Evolutionary conservation across 805 yeast genomes (phyloP), one percentile per base, ranked within the genome.

Genomic region (Tetrapisispora arboricola): DNA sequence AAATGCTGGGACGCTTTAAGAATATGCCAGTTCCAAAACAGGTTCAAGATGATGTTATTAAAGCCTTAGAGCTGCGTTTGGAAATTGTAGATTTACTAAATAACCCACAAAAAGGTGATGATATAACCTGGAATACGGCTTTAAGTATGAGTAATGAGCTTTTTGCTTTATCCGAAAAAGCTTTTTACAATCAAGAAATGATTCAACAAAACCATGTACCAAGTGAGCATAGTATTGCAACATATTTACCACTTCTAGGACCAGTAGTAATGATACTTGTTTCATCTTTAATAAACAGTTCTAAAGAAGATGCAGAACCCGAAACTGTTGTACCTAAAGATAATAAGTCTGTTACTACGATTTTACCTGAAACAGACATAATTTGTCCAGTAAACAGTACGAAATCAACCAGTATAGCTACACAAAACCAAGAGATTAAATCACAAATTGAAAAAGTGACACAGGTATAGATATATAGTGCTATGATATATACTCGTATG

Each of bases 191-290:
- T 50, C 84, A 84, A 51, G 88, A 82, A 58, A 90, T 92, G 96
- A 85, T 92, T 22, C 94, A 86, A 54, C 96, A 90, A 57, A 85
- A 82, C 42, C 87, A 84, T 60, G 86, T 88, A 68, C 97, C 98
- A 0, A 90, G 84, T 48, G 96, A 90, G 59, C 98, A 90, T 57
- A 88, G 85, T 59, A 70, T 92, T 54, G 97, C 98, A 0, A 95
- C 92, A 1, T 92, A 87, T 50, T 67, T 86, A 55, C 98, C 98
- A 0, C 65, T 90, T 34, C 59, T 88, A 27, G 97, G 97, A 0
- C 98, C 98, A 1, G 66, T 87, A 27, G 64, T 73, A 2, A 73
- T 90, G 20, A 87, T 92, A 18, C 56, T 74, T 11, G 17, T 68
- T 1, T 57, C 79, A 42, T 82, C 80, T 0, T 40, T 72, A 1